These are phyloP conservation scores for Euphorbia peplus DNA, from an alignment of 345 rosid species.

Conservation along the genomic window DNA sequence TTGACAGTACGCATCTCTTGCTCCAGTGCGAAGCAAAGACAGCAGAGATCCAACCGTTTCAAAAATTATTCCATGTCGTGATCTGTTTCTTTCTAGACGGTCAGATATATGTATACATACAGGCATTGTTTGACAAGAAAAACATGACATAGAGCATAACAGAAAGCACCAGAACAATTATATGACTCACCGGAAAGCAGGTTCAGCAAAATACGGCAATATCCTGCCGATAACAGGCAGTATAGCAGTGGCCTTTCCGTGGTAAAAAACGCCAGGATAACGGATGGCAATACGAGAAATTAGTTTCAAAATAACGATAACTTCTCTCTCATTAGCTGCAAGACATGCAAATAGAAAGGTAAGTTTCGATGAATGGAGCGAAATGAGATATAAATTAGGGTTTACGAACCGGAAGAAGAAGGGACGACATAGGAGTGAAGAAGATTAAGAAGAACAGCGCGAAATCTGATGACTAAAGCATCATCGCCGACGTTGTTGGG, in stretches of 20 bases:
- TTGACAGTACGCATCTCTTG: constrained; percentile 66
- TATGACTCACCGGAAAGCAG: constrained; percentile 59
- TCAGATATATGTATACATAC: background rate
- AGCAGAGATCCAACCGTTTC: constrained; percentile 81
- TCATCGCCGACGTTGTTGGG: constrained; percentile 43
- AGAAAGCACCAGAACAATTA: background rate
- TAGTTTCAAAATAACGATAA: constrained; percentile 76
- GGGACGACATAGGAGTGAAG: constrained; percentile 71
- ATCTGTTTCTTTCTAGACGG: constrained; percentile 28
- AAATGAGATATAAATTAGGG: too few species aligned
- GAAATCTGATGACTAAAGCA: constrained; percentile 62
- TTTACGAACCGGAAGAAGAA: constrained; percentile 54
- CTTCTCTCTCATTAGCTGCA: constrained; percentile 80
- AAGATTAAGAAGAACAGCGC: constrained; percentile 75
- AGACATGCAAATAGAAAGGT: constrained; percentile 19
- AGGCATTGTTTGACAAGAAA: background rate
- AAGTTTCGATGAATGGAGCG: too few species aligned
- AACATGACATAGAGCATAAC: background rate
- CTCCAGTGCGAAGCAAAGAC: constrained; percentile 77
- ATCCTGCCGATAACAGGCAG: constrained; percentile 76
- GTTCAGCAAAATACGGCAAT: constrained; percentile 78
- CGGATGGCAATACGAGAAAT: constrained; percentile 69
- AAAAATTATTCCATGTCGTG: constrained; percentile 66
- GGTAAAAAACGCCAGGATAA: constrained; percentile 76
- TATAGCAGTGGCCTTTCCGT: constrained; percentile 67